Evolutionary conservation across 2,329 filamentous ascomycete genomes (phyloP).

Genomic region (Diaporthe amygdali): DNA sequence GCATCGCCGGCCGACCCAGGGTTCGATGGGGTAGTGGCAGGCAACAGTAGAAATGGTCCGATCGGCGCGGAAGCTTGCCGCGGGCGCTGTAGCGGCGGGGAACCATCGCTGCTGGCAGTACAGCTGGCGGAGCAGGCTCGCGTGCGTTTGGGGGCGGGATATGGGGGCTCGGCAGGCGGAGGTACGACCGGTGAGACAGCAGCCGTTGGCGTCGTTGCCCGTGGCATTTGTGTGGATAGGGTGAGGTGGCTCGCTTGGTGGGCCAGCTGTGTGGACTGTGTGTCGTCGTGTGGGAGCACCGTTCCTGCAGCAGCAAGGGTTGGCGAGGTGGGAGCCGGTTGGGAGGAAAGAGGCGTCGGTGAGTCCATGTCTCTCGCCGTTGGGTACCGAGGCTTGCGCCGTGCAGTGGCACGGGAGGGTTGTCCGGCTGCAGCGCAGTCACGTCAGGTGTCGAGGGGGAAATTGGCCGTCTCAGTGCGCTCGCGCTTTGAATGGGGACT

Average conservation of each 20-base stretch:
- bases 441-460: neutral
- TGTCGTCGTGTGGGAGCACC: slow-evolving; percentile 17
- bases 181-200: neutral
- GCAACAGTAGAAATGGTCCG: neutral
- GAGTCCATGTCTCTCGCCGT: neutral
- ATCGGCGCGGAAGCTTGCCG: neutral
- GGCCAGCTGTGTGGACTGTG: slow-evolving; percentile 29
- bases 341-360: neutral
- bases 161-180: neutral
- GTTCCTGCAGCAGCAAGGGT: slow-evolving; percentile 15
- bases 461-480: neutral
- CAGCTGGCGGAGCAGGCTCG: slow-evolving; percentile 16
- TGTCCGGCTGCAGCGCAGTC: slow-evolving; percentile 4
- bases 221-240: slow-evolving; percentile 22
- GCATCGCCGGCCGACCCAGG: no score
- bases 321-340: neutral
- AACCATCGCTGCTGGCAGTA: slow-evolving; percentile 20
- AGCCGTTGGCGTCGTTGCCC: neutral
- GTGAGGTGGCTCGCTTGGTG: slow-evolving; percentile 31
- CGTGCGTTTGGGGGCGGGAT: neutral
- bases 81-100: slow-evolving; percentile 5
- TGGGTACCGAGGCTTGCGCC: slow-evolving; percentile 11
- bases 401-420: neutral
- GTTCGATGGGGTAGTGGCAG: neutral
- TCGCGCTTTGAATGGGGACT: neutral